Conservation (phyloP, 2,329 filamentous ascomycete species). For the Chaetothyriales sp. region DNA sequence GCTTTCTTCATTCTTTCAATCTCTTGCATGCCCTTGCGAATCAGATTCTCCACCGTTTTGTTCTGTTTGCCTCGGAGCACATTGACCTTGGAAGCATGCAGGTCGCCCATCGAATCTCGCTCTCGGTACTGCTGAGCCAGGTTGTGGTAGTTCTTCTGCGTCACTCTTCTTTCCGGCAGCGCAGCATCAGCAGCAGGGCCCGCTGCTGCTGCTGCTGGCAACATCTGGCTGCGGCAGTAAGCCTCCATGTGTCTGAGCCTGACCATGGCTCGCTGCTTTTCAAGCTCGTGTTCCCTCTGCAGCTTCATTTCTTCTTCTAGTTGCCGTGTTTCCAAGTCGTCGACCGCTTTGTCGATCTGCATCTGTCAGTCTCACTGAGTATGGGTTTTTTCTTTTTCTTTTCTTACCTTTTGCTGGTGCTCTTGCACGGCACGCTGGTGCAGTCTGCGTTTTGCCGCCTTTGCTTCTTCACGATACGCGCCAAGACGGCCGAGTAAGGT, state of each 20-base stretch:
- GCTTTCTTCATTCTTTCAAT: slow-evolving; percentile 22
- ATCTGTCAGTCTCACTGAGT: not conserved
- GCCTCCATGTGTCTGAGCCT: slow-evolving; percentile 35
- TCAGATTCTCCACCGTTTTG: slow-evolving; percentile 25
- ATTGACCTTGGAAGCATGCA: slow-evolving; percentile 32
- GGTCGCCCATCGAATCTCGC: slow-evolving; percentile 28
- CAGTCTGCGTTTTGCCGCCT: slow-evolving; percentile 19
- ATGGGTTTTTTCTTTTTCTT: not conserved
- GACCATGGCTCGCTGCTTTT: slow-evolving; percentile 28
- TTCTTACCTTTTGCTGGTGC: slow-evolving; percentile 26
- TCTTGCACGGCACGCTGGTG: slow-evolving; percentile 23
- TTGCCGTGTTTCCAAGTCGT: slow-evolving; percentile 29
- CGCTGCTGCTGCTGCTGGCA: slow-evolving; percentile 21
- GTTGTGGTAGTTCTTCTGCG: slow-evolving; percentile 28
- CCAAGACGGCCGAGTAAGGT: slow-evolving; percentile 9
- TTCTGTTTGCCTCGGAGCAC: slow-evolving; percentile 33
- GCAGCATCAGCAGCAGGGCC: slow-evolving; percentile 10
- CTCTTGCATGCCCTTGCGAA: slow-evolving; percentile 26
- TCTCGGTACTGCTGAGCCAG: slow-evolving; percentile 31
- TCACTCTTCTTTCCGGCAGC: slow-evolving; percentile 22
- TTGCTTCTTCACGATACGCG: slow-evolving; percentile 7
- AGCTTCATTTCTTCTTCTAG: slow-evolving; percentile 31
- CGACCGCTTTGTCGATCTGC: slow-evolving; percentile 24
- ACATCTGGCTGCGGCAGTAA: slow-evolving; percentile 28
- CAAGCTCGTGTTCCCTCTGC: slow-evolving; percentile 29